Evolutionary conservation across 768 basidiomycete species (phyloP).

Genomic region (Coprinellus aureogranulatus): DNA sequence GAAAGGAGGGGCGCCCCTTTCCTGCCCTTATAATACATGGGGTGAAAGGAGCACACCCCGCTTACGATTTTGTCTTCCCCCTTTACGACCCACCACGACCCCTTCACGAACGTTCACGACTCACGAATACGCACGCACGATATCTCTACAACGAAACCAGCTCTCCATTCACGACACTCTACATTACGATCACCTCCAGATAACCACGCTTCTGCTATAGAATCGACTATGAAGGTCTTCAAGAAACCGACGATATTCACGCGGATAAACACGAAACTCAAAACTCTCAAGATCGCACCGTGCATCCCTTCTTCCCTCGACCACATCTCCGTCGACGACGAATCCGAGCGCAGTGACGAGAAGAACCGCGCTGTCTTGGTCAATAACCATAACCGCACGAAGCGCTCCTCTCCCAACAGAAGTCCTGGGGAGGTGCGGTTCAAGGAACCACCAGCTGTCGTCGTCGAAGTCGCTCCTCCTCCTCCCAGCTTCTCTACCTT

Average conservation of each 20-base stretch:
- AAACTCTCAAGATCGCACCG: background rate
- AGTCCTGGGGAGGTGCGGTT: background rate
- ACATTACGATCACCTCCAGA: background rate
- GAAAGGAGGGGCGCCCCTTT: background rate
- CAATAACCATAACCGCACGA: background rate
- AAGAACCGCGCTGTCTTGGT: background rate
- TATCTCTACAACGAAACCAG: too few relatives aligned
- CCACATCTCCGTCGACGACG: background rate
- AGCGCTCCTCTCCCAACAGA: background rate
- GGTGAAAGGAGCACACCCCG: background rate
- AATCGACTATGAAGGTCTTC: conserved; percentile 5
- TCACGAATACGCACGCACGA: background rate
- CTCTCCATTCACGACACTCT: background rate
- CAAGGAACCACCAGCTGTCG: too few relatives aligned
- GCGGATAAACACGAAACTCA: background rate
- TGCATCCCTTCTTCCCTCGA: background rate
- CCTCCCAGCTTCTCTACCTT: too few relatives aligned
- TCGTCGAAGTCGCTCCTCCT: too few relatives aligned
- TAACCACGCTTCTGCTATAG: too few relatives aligned
- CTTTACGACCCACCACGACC: background rate
- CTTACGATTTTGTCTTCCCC: background rate
- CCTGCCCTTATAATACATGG: background rate
- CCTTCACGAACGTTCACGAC: background rate
- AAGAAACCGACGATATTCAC: background rate
- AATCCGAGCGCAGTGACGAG: background rate